Percentiles rank a stretch among this genome's conserved stretches.
phyloP scores from a whole-genome alignment of 2,329 filamentous ascomycete genomes.

The Beauveria brongniartii region DNA sequence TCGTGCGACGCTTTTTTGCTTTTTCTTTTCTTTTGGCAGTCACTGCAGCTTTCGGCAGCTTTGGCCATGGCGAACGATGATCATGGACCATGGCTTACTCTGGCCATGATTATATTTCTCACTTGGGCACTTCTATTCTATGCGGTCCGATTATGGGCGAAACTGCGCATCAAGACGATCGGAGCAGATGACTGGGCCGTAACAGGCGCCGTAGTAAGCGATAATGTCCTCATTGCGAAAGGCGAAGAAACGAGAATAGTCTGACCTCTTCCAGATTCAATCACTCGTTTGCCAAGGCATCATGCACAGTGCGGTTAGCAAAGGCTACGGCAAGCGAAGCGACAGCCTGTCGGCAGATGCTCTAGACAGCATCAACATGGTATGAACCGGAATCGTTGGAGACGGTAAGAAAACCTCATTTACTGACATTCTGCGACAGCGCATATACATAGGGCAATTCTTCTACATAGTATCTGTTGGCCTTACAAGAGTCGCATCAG shows the following conservation, averaged over 20 bases:
- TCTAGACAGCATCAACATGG: not conserved
- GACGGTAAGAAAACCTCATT: not conserved
- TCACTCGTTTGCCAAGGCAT: not conserved
- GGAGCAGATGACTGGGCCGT: not conserved
- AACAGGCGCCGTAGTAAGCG: not conserved
- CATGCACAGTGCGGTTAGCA: not conserved
- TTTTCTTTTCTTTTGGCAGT: not conserved
- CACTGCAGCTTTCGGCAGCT: not conserved
- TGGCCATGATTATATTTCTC: slow-evolving; percentile 1
- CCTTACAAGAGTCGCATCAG: slow-evolving; percentile 6
- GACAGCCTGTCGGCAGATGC: not conserved
- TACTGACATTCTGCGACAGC: not conserved
- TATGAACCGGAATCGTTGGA: not conserved
- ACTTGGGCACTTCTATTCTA: not conserved
- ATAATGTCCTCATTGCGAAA: not conserved
- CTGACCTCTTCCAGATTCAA: not conserved
- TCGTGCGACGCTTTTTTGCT: not conserved
- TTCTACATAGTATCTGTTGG: slow-evolving; percentile 10
- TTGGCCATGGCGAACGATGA: not conserved
- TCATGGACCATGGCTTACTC: not conserved
- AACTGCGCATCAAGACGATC: not conserved
- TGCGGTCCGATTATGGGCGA: not conserved
- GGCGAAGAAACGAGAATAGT: too few species aligned
- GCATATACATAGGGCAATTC: slow-evolving; percentile 3
- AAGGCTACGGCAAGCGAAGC: not conserved